Conservation (phyloP, 106 monocot genomes). For the Dioscorea alata region DNA sequence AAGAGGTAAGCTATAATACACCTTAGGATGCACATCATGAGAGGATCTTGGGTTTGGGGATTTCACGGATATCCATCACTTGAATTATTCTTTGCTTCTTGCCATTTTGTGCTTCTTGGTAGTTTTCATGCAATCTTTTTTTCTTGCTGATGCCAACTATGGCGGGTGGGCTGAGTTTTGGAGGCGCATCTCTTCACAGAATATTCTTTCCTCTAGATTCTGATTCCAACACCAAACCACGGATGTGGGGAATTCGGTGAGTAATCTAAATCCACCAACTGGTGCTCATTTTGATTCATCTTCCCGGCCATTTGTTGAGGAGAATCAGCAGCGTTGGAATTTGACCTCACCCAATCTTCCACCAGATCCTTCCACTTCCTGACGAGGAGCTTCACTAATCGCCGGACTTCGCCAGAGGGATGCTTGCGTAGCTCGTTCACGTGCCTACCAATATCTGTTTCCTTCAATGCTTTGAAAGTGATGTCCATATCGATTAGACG, state of each 20-base stretch:
- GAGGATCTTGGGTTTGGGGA: conserved; percentile 30
- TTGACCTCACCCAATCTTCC: conserved; percentile 51
- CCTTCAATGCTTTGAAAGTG: conserved; percentile 53
- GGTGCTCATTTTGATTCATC: conserved; percentile 26
- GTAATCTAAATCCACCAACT: conserved; percentile 37
- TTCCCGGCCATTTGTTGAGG: conserved; percentile 25
- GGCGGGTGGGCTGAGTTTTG: conserved; percentile 13
- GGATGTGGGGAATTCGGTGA: conserved; percentile 38
- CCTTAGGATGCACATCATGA: neutral
- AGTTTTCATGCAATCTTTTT: conserved; percentile 8
- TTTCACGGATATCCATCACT: conserved; percentile 35
- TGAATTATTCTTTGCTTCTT: conserved; percentile 41
- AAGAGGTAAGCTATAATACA: neutral
- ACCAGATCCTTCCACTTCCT: conserved; percentile 75
- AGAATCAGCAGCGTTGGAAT: conserved; percentile 34
- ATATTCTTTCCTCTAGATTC: conserved; percentile 2
- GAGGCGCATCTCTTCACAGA: conserved; percentile 4
- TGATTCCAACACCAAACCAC: conserved; percentile 5
- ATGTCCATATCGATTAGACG: conserved; percentile 50
- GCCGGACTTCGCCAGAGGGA: conserved; percentile 50
- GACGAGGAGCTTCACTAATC: conserved; percentile 47
- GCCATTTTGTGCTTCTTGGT: conserved; percentile 59
- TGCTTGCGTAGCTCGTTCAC: conserved; percentile 56
- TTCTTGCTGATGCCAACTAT: conserved; percentile 11
- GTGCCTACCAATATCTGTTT: conserved; percentile 54